Percentiles rank a stretch among this genome's conserved stretches.
Evolutionary conservation across 495 filamentous ascomycete genomes (phyloP).

Genomic region (Stereocaulon alpinum): DNA sequence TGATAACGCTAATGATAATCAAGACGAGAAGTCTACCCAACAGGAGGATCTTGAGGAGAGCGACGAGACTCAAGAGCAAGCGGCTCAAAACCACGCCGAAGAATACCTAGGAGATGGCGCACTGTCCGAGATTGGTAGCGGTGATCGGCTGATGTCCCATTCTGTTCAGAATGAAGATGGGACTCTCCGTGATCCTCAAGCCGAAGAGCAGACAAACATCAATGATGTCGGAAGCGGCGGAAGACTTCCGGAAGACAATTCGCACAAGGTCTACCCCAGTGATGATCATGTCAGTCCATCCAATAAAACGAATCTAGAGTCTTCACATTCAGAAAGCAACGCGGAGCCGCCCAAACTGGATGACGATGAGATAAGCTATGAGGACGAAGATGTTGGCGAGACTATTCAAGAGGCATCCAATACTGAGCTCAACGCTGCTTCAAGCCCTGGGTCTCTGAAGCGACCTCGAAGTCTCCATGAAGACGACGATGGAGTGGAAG

Average conservation of each 20-base stretch:
- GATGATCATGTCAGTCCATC: conserved; percentile 1
- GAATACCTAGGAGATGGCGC: too few relatives aligned
- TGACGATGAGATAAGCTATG: conserved; percentile 38
- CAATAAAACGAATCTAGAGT: not conserved
- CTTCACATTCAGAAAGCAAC: not conserved
- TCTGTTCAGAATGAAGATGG: too few relatives aligned
- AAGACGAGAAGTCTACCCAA: not conserved
- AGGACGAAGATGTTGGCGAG: conserved; percentile 28
- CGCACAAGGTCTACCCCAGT: not conserved
- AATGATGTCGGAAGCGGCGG: not conserved
- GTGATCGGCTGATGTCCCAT: too few relatives aligned
- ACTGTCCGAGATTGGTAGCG: too few relatives aligned
- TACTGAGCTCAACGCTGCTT: not conserved
- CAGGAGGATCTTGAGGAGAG: not conserved
- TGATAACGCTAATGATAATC: not conserved
- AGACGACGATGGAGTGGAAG: conserved; percentile 14
- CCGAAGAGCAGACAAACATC: too few relatives aligned
- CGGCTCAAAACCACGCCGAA: not conserved
- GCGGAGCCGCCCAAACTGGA: not conserved
- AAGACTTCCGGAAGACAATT: not conserved
- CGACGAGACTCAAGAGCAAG: not conserved
- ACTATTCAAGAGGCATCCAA: not conserved
- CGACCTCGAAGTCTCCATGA: conserved; percentile 19
- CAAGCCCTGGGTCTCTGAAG: conserved; percentile 14
- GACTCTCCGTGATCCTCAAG: too few relatives aligned